A percentile compares a stretch with the other conserved stretches of the same genome.
Evolutionary conservation across 164 flowering plant genomes (phyloP).

Genomic region (Tetracentron sinense): DNA sequence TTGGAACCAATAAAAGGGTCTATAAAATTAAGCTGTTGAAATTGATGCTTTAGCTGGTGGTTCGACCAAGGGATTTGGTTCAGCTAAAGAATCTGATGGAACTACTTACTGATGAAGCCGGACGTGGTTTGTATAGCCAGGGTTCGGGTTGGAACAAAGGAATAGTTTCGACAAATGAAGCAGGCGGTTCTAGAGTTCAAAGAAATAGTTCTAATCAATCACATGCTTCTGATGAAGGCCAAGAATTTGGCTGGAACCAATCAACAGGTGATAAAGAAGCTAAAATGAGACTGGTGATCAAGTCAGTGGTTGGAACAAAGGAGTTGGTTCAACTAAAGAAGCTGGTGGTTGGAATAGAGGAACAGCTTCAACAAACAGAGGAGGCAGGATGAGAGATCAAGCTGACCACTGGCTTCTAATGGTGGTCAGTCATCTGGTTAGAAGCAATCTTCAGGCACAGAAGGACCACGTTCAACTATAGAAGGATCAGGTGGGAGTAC

Average conservation of each 20-base stretch:
- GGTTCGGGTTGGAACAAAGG: conserved; percentile 11
- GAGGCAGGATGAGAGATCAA: neutral
- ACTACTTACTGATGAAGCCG: neutral
- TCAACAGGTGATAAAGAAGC: neutral
- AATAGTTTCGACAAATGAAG: too few species aligned
- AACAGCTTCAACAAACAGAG: neutral
- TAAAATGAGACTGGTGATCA: neutral
- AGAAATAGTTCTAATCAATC: neutral
- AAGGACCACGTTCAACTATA: too few species aligned
- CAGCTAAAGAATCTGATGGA: conserved; percentile 1
- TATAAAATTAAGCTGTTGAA: conserved; percentile 1
- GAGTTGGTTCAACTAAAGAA: conserved; percentile 8
- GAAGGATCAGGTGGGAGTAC: conserved; percentile 8
- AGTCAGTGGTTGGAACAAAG: conserved; percentile 19
- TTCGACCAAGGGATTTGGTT: conserved; percentile 1
- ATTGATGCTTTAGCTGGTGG: neutral
- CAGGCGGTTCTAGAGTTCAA: neutral
- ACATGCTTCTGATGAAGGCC: neutral
- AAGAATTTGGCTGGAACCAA: neutral
- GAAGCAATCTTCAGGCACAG: conserved; percentile 2
- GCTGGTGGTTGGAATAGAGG: conserved; percentile 10
- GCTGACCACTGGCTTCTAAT: neutral
- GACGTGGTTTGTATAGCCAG: conserved; percentile 12
- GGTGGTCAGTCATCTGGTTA: conserved; percentile 9
- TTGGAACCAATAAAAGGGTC: neutral